phyloP scores from a whole-genome alignment of 2,329 filamentous ascomycete species.

The Diaporthe sp. region DNA sequence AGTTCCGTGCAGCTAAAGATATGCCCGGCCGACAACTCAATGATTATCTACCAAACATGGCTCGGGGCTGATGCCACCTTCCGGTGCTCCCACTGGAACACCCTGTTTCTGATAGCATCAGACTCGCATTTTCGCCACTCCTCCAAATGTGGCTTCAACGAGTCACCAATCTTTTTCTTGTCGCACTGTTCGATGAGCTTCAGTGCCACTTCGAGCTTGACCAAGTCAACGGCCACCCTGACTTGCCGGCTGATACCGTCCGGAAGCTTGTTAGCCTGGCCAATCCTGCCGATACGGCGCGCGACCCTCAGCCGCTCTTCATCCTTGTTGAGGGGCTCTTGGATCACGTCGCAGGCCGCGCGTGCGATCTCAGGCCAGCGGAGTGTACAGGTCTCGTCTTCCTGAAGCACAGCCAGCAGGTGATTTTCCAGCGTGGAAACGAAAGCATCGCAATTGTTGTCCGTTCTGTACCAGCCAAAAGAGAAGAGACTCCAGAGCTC shows the following conservation, averaged over 20 bases:
- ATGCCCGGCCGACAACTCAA: too few species aligned
- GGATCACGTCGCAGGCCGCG: neutral
- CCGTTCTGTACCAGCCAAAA: neutral
- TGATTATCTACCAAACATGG: too few species aligned
- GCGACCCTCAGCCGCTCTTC: constrained; percentile 6
- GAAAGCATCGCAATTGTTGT: neutral
- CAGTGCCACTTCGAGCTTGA: constrained; percentile 25
- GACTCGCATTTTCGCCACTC: constrained; percentile 7
- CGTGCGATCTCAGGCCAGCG: constrained; percentile 14
- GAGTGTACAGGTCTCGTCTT: neutral
- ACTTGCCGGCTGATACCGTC: neutral
- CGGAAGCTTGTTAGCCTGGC: neutral
- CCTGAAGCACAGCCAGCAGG: neutral
- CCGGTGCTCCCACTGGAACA: constrained; percentile 7
- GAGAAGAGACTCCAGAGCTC: constrained; percentile 23
- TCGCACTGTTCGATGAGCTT: neutral
- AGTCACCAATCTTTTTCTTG: neutral
- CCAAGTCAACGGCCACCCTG: constrained; percentile 4
- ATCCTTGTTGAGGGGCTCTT: neutral
- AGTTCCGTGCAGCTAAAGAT: neutral
- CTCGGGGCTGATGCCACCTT: too few species aligned
- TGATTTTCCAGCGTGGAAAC: neutral
- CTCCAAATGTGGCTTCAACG: neutral
- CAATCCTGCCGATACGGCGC: neutral
- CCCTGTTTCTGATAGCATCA: constrained; percentile 14